Evolutionary conservation across 139 green algal species (phyloP).

Genomic region (Pleodorina starrii): DNA sequence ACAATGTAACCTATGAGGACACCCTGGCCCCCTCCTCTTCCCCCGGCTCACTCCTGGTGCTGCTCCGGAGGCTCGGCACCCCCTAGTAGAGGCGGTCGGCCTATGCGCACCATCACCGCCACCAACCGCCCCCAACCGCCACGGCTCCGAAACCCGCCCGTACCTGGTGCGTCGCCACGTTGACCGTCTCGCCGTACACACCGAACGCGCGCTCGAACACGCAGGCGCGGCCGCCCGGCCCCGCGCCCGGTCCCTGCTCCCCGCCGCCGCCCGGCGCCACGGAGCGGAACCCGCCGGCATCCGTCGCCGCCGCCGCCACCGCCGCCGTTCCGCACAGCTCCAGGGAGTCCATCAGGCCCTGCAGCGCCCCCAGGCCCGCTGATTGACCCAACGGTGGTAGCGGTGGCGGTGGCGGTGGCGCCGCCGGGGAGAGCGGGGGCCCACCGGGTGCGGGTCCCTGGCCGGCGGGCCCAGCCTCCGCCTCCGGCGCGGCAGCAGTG

Average conservation of each 20-base stretch:
- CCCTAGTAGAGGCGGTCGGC: too few species aligned
- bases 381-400: neutral
- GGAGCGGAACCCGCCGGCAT: neutral
- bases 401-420: neutral
- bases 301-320: neutral
- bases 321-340: neutral
- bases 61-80: too few species aligned
- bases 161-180: slow-evolving; percentile 8
- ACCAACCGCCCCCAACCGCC: too few species aligned
- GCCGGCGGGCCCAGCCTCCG: too few species aligned
- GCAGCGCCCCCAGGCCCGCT: neutral
- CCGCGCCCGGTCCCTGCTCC: neutral
- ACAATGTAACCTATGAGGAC: too few species aligned
- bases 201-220: slow-evolving; percentile 23
- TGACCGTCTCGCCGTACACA: neutral
- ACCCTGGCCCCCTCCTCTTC: too few species aligned
- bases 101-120: too few species aligned
- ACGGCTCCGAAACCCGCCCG: too few species aligned
- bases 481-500: too few species aligned
- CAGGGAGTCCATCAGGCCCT: slow-evolving; percentile 1
- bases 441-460: too few species aligned
- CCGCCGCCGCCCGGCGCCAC: neutral
- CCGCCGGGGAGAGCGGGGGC: too few species aligned
- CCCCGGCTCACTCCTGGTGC: too few species aligned
- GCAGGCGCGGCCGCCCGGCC: neutral